Percentiles rank a stretch among this genome's conserved stretches.
Evolutionary conservation across 306 rosid species (phyloP).

Genomic region (Cucumis hystrix): DNA sequence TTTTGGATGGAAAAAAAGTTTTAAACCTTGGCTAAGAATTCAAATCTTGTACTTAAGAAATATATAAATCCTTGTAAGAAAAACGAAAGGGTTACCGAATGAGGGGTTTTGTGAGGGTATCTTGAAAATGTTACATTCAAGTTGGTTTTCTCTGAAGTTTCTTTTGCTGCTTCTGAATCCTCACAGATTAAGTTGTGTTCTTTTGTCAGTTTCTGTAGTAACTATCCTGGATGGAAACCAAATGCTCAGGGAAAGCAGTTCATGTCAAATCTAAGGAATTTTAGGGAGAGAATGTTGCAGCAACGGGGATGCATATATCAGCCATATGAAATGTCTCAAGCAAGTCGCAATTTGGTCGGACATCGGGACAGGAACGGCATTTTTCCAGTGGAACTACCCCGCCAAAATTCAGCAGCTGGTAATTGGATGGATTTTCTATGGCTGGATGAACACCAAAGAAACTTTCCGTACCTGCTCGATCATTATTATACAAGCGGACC

Average conservation of each 20-base stretch:
- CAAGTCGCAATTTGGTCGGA: constrained; percentile 26
- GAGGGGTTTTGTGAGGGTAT: background rate
- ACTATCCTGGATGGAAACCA: constrained; percentile 77
- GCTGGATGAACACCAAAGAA: constrained; percentile 40
- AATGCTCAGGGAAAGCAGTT: constrained; percentile 53
- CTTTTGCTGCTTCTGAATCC: background rate
- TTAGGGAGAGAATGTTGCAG: constrained; percentile 46
- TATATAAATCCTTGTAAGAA: too few relatives aligned
- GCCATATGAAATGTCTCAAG: constrained; percentile 34
- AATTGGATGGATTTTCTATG: constrained; percentile 44
- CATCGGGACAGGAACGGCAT: constrained; percentile 29
- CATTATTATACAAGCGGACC: constrained; percentile 58
- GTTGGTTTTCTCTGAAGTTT: background rate
- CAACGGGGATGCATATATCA: constrained; percentile 28
- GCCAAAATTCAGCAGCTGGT: constrained; percentile 20
- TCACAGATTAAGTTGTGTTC: constrained; percentile 6
- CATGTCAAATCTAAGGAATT: constrained; percentile 41
- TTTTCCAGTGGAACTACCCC: constrained; percentile 29
- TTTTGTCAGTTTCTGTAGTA: constrained; percentile 63
- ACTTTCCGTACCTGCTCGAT: constrained; percentile 66
- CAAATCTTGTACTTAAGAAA: too few relatives aligned
- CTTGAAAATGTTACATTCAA: background rate
- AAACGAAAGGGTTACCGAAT: too few relatives aligned
- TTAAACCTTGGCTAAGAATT: too few relatives aligned
- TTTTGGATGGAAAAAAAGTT: too few relatives aligned